A percentile compares a stretch with the other conserved stretches of the same genome.
Conservation (phyloP, 768 basidiomycete genomes). For the Tricholoma matsutake region DNA sequence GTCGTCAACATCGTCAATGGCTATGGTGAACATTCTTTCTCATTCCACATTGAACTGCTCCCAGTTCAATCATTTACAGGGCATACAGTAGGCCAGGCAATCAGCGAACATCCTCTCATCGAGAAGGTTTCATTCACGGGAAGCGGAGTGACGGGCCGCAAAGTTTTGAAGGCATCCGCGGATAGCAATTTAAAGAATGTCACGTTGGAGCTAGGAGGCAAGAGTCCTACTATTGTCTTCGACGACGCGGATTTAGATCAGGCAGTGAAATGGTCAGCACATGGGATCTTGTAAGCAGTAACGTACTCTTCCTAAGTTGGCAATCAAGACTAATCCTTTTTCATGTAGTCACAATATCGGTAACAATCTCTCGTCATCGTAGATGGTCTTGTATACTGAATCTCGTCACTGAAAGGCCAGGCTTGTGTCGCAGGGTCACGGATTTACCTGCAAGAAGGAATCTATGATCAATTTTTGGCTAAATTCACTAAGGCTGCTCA, state of each 20-base stretch:
- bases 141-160: too few relatives aligned
- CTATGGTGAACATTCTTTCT: conserved; percentile 39
- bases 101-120: conserved; percentile 59
- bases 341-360: neutral
- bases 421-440: neutral
- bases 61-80: conserved; percentile 49
- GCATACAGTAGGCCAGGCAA: too few relatives aligned
- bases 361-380: neutral
- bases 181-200: too few relatives aligned
- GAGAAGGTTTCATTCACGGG: conserved; percentile 87
- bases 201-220: conserved; percentile 47
- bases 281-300: too few relatives aligned
- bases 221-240: too few relatives aligned
- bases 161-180: too few relatives aligned
- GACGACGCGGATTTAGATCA: conserved; percentile 63
- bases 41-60: conserved; percentile 42
- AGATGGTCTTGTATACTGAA: neutral
- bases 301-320: too few relatives aligned
- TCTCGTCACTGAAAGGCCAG: neutral
- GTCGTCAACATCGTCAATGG: too few relatives aligned
- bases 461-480: too few relatives aligned
- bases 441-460: neutral
- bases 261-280: conserved; percentile 74
- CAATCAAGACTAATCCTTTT: conserved; percentile 34
- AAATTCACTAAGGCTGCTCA: conserved; percentile 48